Base-by-base conservation (phyloP, 2,329 filamentous ascomycete genomes). In the Didymella arachidicola region DNA sequence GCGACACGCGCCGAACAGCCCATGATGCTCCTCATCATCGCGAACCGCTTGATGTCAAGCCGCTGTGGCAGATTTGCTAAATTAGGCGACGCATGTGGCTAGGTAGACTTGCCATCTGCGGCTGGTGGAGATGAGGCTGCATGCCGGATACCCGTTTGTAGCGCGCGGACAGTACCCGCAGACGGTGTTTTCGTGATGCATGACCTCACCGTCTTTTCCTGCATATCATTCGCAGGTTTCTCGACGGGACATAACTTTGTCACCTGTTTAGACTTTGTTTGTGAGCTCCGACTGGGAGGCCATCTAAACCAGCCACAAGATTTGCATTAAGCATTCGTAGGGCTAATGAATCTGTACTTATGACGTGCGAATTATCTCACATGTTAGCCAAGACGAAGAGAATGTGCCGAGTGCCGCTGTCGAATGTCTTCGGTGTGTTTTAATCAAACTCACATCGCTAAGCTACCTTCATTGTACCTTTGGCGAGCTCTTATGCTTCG, bases 131-230 rank as follows among this genome's bases (percentile, higher is more conserved):
- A 26, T 26, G 32, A 8, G 18, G 16, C 11, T n/a, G 18, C 7
- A 26, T 47, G 55, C 55, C 55, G 55, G 38, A 44, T 53, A 53
- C 5, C 56, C 56, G 50, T 58, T 52, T 53, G 55, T 53, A 41
- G 34, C 53, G 41, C 46, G 46, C 29, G 34, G n/a, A 4, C 19
- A 2, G 22, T 34, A 22, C 36, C 36, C 32, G 36, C 14, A 52
- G 11, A 29, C 26, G 11, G 6, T 29, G 16, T 16, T 50, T 34
- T 45, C 12, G 36, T 25, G 18, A 34, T 11, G 29, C 50, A 44
- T 45, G 39, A 45, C 50, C 29, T 44, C 50, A 53, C 41, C 41
- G 41, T 53, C 27, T 16, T 36, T 44, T 43, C 26, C 3, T 27
- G 30, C 38, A 41, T 14, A 30, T n/a, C 22, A 22, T 10, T 22